Base-by-base conservation (phyloP, 2,329 filamentous ascomycete genomes). In the Bipolaris sorokiniana region DNA sequence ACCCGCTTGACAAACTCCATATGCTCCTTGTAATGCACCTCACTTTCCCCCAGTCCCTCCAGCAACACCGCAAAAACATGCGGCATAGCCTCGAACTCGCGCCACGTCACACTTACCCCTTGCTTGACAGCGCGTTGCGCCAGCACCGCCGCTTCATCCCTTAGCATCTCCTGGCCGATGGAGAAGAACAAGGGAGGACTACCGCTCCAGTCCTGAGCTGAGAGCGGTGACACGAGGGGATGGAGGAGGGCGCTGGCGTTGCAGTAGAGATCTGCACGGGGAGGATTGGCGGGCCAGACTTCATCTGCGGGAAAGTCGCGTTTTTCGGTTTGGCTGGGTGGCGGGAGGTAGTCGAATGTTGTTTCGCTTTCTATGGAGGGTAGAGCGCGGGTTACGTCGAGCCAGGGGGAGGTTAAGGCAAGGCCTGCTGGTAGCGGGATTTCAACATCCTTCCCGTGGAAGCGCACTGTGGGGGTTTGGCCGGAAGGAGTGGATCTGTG, bases 21-120 rank as follows among this genome's bases (percentile, higher is more conserved):
- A 67, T 74, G 79, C 42, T 74, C 74, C 6, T 65, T 67, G 18
- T 79, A 64, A 67, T 77, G 78, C 51, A 75, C 59, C 6, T 67
- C 56, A 6, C 70, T 64, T 0, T 61, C 73, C 3, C 61, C 47
- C 2, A 75, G 52, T 1, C 62, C 54, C n/a, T 79, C 78, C 3
- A 82, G 57, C 53, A 82, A 57, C 75, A 81, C 75, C 0, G 69
- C 75, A 63, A 83, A 94, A 64, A 85, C 86, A 76, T 93, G 90
- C 51, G 91, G 90, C 90, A 94, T 94, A 3, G 86, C 88, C 72
- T 92, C 88, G 71, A 87, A 95, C 76, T 91, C 85, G 71, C 90
- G 86, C 67, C 87, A 89, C 3, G 85, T 80, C 0, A 93, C 84
- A 0, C 68, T 69, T 0, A 88, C 88, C 5, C 84, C 86, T 44